A percentile compares a stretch with the other conserved stretches of the same genome.
Evolutionary conservation across 2,329 filamentous ascomycete species (phyloP).

Genomic region (Myriosclerotinia scirpicola): DNA sequence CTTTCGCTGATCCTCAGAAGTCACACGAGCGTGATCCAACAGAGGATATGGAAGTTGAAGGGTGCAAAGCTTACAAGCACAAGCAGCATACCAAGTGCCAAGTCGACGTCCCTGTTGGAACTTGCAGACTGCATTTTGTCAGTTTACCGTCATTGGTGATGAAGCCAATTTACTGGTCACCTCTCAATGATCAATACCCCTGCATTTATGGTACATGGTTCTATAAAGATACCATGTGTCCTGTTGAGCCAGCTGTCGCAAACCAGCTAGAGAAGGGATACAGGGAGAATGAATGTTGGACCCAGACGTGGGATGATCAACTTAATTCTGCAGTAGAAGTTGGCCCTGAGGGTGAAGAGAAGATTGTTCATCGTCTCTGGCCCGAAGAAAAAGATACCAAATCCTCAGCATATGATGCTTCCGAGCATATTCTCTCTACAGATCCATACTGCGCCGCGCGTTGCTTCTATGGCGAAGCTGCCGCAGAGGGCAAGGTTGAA

Average conservation of each 20-base stretch:
- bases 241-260: constrained; percentile 79
- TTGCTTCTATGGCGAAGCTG: constrained; percentile 60
- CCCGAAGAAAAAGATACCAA: constrained; percentile 53
- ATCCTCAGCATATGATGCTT: constrained; percentile 37
- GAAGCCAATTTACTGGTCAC: constrained; percentile 98
- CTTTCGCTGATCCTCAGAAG: background rate
- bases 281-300: constrained; percentile 81
- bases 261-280: constrained; percentile 95
- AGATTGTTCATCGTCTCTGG: constrained; percentile 80
- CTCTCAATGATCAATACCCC: constrained; percentile 81
- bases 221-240: constrained; percentile 91
- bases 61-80: constrained; percentile 38
- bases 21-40: constrained; percentile 28
- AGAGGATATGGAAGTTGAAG: constrained; percentile 29
- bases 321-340: constrained; percentile 87
- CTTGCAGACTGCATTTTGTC: constrained; percentile 88
- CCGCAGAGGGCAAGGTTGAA: constrained; percentile 52
- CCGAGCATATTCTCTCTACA: constrained; percentile 36
- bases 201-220: constrained; percentile 94
- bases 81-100: constrained; percentile 33
- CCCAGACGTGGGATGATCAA: constrained; percentile 89
- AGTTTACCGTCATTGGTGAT: constrained; percentile 79
- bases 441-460: constrained; percentile 60
- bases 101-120: constrained; percentile 74
- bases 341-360: constrained; percentile 85